Evolutionary conservation across 2,329 filamentous ascomycete species (phyloP).

Genomic region (Drechslera avenae): DNA sequence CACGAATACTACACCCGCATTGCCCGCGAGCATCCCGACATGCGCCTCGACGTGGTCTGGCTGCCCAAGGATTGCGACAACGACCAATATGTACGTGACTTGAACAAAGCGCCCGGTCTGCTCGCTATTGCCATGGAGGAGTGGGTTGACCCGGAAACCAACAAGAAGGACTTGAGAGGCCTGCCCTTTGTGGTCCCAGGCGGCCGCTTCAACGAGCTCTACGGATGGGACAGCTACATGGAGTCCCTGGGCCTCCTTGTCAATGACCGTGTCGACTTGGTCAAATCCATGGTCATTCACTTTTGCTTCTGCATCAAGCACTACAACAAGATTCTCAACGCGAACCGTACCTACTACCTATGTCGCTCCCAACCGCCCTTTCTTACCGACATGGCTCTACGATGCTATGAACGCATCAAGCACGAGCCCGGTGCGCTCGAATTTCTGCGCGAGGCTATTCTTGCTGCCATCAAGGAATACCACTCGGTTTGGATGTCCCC

Average conservation of each 20-base stretch:
- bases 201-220: slow-evolving; percentile 96
- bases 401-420: slow-evolving; percentile 92
- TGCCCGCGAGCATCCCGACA: slow-evolving; percentile 77
- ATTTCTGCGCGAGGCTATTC: slow-evolving; percentile 77
- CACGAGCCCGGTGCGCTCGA: slow-evolving; percentile 79
- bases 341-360: slow-evolving; percentile 94
- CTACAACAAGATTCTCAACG: slow-evolving; percentile 98
- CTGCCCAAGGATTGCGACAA: slow-evolving; percentile 76
- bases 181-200: slow-evolving; percentile 97
- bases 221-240: slow-evolving; percentile 99
- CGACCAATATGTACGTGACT: slow-evolving; percentile 76
- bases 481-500: slow-evolving; percentile 78
- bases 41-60: slow-evolving; percentile 83
- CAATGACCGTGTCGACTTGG: slow-evolving; percentile 82
- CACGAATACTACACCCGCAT: slow-evolving; percentile 85
- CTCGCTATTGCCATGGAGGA: slow-evolving; percentile 90
- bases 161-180: slow-evolving; percentile 73
- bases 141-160: slow-evolving; percentile 66
- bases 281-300: slow-evolving; percentile 93
- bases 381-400: slow-evolving; percentile 93
- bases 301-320: slow-evolving; percentile 99
- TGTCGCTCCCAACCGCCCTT: slow-evolving; percentile 94
- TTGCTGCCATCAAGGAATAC: slow-evolving; percentile 97
- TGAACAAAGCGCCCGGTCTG: slow-evolving; percentile 87
- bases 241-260: slow-evolving; percentile 87